Conservation (phyloP, 495 filamentous ascomycete genomes). For the Cryomyces minteri region DNA sequence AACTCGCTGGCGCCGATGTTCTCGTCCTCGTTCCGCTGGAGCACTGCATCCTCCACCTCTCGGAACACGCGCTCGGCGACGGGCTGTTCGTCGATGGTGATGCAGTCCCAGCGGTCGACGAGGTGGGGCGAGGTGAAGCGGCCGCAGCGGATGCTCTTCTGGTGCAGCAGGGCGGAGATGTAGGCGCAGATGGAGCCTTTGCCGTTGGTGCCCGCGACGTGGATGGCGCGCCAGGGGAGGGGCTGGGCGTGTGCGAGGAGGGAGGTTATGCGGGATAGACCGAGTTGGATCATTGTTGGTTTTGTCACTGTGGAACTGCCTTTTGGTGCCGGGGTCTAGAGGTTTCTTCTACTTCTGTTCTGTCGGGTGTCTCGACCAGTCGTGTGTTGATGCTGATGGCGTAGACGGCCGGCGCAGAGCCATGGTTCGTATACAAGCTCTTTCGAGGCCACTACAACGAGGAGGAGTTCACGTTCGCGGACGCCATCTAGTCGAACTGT, state of each 20-base stretch:
- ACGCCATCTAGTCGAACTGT: no score
- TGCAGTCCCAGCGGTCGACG: conserved; percentile 85
- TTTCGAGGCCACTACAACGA: no score
- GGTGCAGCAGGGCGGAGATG: conserved; percentile 57
- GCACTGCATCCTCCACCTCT: conserved; percentile 47
- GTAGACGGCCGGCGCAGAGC: no score
- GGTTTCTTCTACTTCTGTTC: no score
- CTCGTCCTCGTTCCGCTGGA: conserved; percentile 37
- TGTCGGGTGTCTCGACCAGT: no score
- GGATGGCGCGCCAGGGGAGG: conserved; percentile 81
- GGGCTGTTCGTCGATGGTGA: conserved; percentile 56
- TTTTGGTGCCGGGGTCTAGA: no score
- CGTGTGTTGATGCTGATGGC: no score
- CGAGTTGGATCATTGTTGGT: conserved; percentile 66
- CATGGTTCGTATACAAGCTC: no score
- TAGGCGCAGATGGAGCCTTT: conserved; percentile 92
- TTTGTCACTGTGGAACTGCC: no score
- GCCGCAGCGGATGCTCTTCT: conserved; percentile 49
- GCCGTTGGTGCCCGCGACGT: conserved; percentile 97
- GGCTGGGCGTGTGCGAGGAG: conserved; percentile 37
- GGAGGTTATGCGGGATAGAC: conserved; percentile 57
- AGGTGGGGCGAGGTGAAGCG: conserved; percentile 90
- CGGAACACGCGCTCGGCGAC: conserved; percentile 53
- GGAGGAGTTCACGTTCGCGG: no score
- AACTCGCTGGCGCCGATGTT: conserved; percentile 68